Base-by-base conservation (phyloP, 805 yeast species). In the Danielia reshetovae region DNA sequence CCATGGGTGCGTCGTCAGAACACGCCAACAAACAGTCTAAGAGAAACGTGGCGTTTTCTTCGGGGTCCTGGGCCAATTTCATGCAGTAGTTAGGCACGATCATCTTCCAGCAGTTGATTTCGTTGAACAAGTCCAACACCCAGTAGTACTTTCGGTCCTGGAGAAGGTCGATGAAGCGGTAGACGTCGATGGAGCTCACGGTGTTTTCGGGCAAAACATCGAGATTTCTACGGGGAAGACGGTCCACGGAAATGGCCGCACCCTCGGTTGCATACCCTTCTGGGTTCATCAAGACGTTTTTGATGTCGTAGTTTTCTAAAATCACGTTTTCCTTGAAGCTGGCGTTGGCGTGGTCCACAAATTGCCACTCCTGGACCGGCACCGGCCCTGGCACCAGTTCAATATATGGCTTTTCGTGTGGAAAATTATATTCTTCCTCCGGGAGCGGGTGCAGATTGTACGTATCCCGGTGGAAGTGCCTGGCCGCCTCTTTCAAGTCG, bases 71-170 rank as follows among this genome's bases (percentile, higher is more conserved):
- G 24, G 19, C 31, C 15, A 40, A 35, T n/a, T 41, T 39, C 10
- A 62, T 36, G 39, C 68, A 60, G 35, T 57, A 60, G 12, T 46
- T 42, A 2, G 71, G 71, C 7, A 66, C 46, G 9, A 59, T 39
- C 16, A 55, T 46, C 39, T 62, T 62, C 71, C 71, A 66, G 11
- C 65, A 45, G 27, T 46, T 39, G 21, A 62, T 38, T n/a, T 60
- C 70, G 32, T 66, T 66, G 38, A 63, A 64, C 18, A 66, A 40
- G 43, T 66, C 72, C 14, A 66, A 45, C 7, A 66, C 29, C 69
- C 70, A 63, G 42, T 55, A 57, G 35, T 60, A 64, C 29, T 54
- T 54, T 33, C 64, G 63, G n/a, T 42, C 39, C 22, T 60, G 33
- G n/a, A 28, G 13, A 7, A 16, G 23, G 9, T 19, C 35, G 9